Conservation (phyloP, 106 monocot species). For the Apostasia shenzhenica region DNA sequence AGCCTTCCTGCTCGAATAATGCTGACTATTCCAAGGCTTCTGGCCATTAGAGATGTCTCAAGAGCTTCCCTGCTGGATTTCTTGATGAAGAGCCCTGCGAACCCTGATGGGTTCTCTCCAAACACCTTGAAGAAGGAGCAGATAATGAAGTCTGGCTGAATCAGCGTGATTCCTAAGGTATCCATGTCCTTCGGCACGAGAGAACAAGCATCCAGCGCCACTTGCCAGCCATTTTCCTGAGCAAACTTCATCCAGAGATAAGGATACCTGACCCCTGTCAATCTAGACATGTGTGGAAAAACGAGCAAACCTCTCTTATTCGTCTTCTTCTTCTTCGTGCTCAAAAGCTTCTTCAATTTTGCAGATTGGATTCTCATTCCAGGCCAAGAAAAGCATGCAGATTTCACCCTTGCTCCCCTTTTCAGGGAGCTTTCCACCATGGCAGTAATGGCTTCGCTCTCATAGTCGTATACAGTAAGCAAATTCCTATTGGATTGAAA, state of each 20-base stretch:
- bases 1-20: constrained; percentile 30
- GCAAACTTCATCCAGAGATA: constrained; percentile 77
- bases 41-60: constrained; percentile 20
- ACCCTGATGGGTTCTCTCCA: constrained; percentile 76
- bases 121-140: constrained; percentile 84
- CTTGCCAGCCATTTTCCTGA: constrained; percentile 70
- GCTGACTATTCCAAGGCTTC: constrained; percentile 51
- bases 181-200: constrained; percentile 74
- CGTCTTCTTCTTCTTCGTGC: constrained; percentile 31
- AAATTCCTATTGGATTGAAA: constrained; percentile 49
- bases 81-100: constrained; percentile 59
- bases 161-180: constrained; percentile 59
- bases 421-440: constrained; percentile 38
- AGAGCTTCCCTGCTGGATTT: constrained; percentile 31
- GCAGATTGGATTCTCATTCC: constrained; percentile 40
- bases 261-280: constrained; percentile 59
- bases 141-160: constrained; percentile 71
- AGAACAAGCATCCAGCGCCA: constrained; percentile 53
- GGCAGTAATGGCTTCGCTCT: constrained; percentile 51
- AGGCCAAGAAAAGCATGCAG: constrained; percentile 72
- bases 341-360: constrained; percentile 32
- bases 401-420: constrained; percentile 35
- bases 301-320: constrained; percentile 47
- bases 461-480: constrained; percentile 71
- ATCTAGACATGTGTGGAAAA: constrained; percentile 61